Evolutionary conservation across 768 basidiomycete species (phyloP).

Genomic region (Pisolithus orientalis): DNA sequence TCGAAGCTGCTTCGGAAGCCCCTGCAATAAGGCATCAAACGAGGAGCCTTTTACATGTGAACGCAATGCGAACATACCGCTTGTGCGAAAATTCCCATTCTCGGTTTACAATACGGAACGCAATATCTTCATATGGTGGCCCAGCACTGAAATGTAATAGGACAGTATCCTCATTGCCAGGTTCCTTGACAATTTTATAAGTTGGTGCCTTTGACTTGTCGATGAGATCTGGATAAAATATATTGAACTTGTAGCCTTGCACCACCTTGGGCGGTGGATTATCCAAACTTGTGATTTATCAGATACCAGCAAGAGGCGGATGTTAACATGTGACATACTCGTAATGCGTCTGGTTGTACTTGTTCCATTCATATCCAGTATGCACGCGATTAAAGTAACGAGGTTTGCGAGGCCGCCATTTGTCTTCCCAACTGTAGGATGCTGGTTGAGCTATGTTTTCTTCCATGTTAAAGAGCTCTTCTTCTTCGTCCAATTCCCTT

Average conservation of each 20-base stretch:
- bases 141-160: constrained; percentile 92
- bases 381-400: constrained; percentile 98
- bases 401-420: constrained; percentile 94
- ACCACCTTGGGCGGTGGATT: constrained; percentile 99
- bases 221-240: constrained; percentile 98
- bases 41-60: constrained; percentile 7
- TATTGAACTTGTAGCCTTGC: constrained; percentile 99
- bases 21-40: constrained; percentile 33
- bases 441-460: constrained; percentile 79
- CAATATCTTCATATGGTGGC: constrained; percentile 97
- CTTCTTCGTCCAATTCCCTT: constrained; percentile 91
- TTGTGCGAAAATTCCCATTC: constrained; percentile 99
- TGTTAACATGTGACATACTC: constrained; percentile 47
- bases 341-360: constrained; percentile 99
- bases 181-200: constrained; percentile 91
- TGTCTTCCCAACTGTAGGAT: constrained; percentile 97
- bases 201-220: constrained; percentile 97
- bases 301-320: constrained; percentile 3
- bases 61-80: constrained; percentile 43
- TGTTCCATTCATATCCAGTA: constrained; percentile 99
- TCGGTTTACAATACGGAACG: constrained; percentile 94
- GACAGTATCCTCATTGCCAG: constrained; percentile 92
- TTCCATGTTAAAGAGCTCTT: constrained; percentile 92
- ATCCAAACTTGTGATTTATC: constrained; percentile 60
- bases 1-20: constrained; percentile 98